A percentile compares a stretch with the other conserved stretches of the same genome.
These are phyloP conservation scores for Cladosporium austrohemisphaericum DNA, from an alignment of 2,329 filamentous ascomycete genomes.

Conservation along the genomic window DNA sequence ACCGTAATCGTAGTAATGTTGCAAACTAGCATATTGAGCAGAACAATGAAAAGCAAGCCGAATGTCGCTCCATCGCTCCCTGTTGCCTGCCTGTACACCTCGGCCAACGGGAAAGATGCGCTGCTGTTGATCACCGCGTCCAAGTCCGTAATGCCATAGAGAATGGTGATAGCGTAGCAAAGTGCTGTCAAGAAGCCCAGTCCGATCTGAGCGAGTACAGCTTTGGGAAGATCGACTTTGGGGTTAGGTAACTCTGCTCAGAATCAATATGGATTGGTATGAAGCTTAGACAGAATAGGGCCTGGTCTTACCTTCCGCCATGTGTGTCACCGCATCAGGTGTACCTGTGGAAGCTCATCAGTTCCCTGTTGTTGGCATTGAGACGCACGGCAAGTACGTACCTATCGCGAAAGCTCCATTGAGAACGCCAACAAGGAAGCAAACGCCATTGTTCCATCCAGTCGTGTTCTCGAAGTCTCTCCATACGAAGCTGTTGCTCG, in stretches of 20 bases:
- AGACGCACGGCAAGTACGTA: neutral
- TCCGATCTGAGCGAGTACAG: slow-evolving; percentile 47
- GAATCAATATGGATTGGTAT: neutral
- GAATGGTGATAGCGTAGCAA: slow-evolving; percentile 48
- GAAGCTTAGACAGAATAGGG: neutral
- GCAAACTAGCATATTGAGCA: slow-evolving; percentile 50
- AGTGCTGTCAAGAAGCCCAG: slow-evolving; percentile 47
- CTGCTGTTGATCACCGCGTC: slow-evolving; percentile 37
- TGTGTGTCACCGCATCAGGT: slow-evolving; percentile 34
- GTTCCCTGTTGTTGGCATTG: neutral
- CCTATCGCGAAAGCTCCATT: slow-evolving; percentile 39
- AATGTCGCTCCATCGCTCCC: slow-evolving; percentile 50
- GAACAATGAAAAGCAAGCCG: slow-evolving; percentile 56
- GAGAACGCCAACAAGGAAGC: slow-evolving; percentile 36
- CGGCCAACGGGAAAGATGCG: slow-evolving; percentile 45
- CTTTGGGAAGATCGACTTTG: slow-evolving; percentile 46
- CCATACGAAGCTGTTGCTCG: slow-evolving; percentile 54
- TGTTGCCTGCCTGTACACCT: slow-evolving; percentile 49
- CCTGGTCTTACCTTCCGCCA: slow-evolving; percentile 28
- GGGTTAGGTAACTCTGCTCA: slow-evolving; percentile 33
- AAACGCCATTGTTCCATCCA: slow-evolving; percentile 45
- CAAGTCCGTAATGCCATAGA: slow-evolving; percentile 50
- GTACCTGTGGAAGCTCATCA: slow-evolving; percentile 17
- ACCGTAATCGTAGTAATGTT: slow-evolving; percentile 13
- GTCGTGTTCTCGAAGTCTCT: slow-evolving; percentile 47